These are phyloP conservation scores for Hypocreales sp. DNA, from an alignment of 2,329 filamentous ascomycete species.

Conservation along the genomic window DNA sequence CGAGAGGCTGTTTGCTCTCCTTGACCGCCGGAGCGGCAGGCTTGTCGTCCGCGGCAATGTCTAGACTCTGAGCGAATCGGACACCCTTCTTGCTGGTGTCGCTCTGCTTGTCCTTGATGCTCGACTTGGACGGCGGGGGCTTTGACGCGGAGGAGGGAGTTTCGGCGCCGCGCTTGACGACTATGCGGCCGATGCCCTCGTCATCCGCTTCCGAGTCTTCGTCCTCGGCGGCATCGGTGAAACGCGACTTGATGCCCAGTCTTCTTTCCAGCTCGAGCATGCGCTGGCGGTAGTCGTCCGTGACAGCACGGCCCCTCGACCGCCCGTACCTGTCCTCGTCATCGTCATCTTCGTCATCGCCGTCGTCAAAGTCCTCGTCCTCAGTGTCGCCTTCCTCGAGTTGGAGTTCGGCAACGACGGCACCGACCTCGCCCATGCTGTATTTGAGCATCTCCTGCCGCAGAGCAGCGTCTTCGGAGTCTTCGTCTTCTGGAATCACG, in stretches of 20 bases:
- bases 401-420: conserved; percentile 83
- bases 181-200: conserved; percentile 41
- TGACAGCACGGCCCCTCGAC: conserved; percentile 49
- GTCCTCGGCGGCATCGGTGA: conserved; percentile 37
- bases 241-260: conserved; percentile 42
- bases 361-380: conserved; percentile 34
- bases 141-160: conserved; percentile 7
- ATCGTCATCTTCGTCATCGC: conserved; percentile 45
- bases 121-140: conserved; percentile 14
- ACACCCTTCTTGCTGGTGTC: conserved; percentile 48
- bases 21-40: conserved; percentile 5
- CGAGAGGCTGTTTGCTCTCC: conserved; percentile 14
- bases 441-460: conserved; percentile 86
- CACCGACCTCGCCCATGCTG: conserved; percentile 72
- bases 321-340: conserved; percentile 67
- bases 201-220: conserved; percentile 21
- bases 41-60: conserved; percentile 40
- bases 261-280: conserved; percentile 79
- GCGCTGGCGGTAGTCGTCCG: conserved; percentile 58
- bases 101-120: conserved; percentile 14
- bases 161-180: conserved; percentile 21
- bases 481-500: conserved; percentile 59
- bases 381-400: conserved; percentile 55
- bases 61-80: conserved; percentile 60
- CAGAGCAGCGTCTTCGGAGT: conserved; percentile 62